These are phyloP conservation scores for Mangifera indica DNA, from an alignment of 345 rosid genomes.

Conservation along the genomic window DNA sequence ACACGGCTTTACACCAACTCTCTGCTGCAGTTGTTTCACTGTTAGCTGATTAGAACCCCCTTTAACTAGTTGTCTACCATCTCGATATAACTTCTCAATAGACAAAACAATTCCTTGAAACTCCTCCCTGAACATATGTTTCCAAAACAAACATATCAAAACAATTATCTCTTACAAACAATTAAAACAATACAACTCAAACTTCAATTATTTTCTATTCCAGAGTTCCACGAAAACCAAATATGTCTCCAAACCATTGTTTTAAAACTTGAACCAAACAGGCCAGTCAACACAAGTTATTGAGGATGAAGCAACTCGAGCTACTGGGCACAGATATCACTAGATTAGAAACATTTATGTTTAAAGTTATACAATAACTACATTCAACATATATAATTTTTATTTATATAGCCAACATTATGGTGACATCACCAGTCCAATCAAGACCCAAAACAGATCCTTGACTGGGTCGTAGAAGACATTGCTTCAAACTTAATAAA, in stretches of 20 bases:
- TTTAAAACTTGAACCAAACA: no score
- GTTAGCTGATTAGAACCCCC: constrained; percentile 43
- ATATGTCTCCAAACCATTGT: background rate
- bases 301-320: no score
- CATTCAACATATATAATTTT: no score
- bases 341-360: no score
- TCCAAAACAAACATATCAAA: background rate
- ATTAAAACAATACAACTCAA: background rate
- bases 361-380: no score
- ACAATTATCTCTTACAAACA: background rate
- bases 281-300: no score
- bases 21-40: constrained; percentile 45
- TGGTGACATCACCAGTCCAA: no score
- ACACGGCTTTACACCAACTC: constrained; percentile 69
- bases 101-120: constrained; percentile 49
- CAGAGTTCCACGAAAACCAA: background rate
- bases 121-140: constrained; percentile 48
- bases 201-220: background rate
- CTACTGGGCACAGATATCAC: no score
- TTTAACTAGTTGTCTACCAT: constrained; percentile 52
- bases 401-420: no score
- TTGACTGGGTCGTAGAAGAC: no score
- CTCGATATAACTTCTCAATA: constrained; percentile 53
- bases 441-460: no score
- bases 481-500: background rate